Evolutionary conservation across 2,329 filamentous ascomycete species (phyloP).

Genomic region (Aspergillus thermomutatus): DNA sequence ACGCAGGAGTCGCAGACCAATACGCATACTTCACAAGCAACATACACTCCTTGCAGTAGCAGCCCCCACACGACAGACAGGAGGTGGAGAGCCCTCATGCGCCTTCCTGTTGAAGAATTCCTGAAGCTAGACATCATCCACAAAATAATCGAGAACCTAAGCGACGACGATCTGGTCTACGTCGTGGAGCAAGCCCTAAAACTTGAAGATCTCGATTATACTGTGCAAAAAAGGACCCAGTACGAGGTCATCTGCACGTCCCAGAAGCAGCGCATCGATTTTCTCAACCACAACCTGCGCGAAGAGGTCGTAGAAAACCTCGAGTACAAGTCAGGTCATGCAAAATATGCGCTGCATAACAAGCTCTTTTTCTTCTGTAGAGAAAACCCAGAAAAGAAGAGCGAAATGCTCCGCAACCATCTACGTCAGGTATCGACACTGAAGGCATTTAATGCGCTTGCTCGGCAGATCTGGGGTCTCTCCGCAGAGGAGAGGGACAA

Average conservation of each 20-base stretch:
- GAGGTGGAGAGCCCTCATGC: not conserved
- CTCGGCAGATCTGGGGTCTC: not conserved
- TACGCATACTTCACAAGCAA: too few species aligned
- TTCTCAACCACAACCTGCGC: not conserved
- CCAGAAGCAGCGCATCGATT: not conserved
- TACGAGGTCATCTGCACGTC: not conserved
- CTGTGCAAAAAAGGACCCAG: not conserved
- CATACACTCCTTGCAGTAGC: too few species aligned
- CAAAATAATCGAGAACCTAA: not conserved
- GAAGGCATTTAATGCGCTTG: not conserved
- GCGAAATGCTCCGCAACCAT: not conserved
- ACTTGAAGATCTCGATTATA: not conserved
- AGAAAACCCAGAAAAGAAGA: not conserved
- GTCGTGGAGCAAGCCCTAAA: not conserved
- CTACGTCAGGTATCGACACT: not conserved
- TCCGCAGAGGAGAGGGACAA: not conserved
- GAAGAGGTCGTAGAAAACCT: not conserved
- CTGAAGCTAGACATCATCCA: not conserved
- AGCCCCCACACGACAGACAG: too few species aligned
- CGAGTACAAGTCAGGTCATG: not conserved
- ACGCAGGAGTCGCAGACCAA: too few species aligned
- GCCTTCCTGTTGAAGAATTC: not conserved
- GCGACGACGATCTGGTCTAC: rapidly evolving
- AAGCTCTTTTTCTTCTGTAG: not conserved
- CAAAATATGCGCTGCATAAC: not conserved